phyloP scores from a whole-genome alignment of 352 stramenopile species.

The Pythium catenulatum region DNA sequence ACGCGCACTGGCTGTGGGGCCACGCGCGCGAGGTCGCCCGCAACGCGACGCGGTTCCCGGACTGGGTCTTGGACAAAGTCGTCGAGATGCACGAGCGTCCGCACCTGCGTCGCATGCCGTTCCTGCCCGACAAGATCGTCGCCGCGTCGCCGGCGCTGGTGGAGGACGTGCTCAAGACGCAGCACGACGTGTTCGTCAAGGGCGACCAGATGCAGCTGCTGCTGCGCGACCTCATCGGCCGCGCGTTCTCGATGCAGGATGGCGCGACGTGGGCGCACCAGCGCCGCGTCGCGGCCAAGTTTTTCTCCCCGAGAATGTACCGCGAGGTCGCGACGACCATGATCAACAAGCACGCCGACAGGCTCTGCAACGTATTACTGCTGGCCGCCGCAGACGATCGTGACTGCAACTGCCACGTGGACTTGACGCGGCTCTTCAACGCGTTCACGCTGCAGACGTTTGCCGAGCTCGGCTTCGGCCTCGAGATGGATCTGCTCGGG shows the following conservation, averaged over 20 bases:
- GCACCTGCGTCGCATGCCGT: slow-evolving; percentile 27
- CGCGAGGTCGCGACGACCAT: background rate
- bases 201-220: background rate
- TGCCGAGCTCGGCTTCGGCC: slow-evolving; percentile 57
- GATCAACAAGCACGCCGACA: slow-evolving; percentile 44
- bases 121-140: slow-evolving; percentile 38
- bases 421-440: slow-evolving; percentile 42
- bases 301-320: slow-evolving; percentile 38
- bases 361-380: slow-evolving; percentile 9
- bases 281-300: slow-evolving; percentile 27
- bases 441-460: slow-evolving; percentile 58
- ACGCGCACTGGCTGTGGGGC: background rate
- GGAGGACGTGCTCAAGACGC: slow-evolving; percentile 48
- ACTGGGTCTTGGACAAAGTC: slow-evolving; percentile 45
- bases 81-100: slow-evolving; percentile 13
- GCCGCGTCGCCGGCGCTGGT: slow-evolving; percentile 31
- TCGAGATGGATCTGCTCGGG: slow-evolving; percentile 39
- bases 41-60: slow-evolving; percentile 32
- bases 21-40: slow-evolving; percentile 4
- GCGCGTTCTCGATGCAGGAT: slow-evolving; percentile 48
- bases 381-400: background rate
- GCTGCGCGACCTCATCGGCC: slow-evolving; percentile 42
- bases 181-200: slow-evolving; percentile 42
- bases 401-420: background rate
- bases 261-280: slow-evolving; percentile 37